Percentiles rank a stretch among this genome's conserved stretches.
Evolutionary conservation across 2,329 filamentous ascomycete genomes (phyloP).

Genomic region (Claviceps maximensis): DNA sequence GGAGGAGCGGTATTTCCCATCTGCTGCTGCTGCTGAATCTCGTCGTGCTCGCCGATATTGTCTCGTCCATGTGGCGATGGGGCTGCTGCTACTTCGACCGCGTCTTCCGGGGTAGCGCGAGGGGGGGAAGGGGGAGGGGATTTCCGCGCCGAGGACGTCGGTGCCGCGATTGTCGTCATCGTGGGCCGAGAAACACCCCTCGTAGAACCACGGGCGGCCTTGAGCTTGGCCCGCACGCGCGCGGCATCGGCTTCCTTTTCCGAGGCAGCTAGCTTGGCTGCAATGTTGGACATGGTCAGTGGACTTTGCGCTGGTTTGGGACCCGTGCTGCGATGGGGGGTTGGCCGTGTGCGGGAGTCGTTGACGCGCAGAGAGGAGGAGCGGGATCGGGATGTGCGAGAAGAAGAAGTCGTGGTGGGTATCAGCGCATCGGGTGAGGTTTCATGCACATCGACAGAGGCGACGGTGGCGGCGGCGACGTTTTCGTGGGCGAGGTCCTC

Average conservation of each 20-base stretch:
- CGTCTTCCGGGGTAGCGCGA: neutral
- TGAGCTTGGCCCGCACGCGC: constrained; percentile 48
- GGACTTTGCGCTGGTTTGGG: constrained; percentile 36
- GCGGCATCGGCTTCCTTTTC: constrained; percentile 52
- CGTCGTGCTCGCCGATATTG: neutral
- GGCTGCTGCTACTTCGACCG: neutral
- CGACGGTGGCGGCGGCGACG: neutral
- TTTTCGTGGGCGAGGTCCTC: neutral
- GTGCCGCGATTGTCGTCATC: constrained; percentile 4
- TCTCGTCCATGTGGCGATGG: neutral
- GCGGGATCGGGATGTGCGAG: neutral
- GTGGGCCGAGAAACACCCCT: constrained; percentile 18
- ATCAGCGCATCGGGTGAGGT: neutral
- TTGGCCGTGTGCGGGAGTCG: neutral
- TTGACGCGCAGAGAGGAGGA: neutral
- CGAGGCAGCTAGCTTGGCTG: constrained; percentile 49
- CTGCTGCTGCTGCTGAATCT: neutral
- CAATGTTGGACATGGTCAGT: constrained; percentile 47
- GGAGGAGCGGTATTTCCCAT: neutral
- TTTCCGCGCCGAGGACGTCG: neutral
- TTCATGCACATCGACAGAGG: neutral
- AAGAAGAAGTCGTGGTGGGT: neutral
- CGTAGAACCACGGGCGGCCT: constrained; percentile 32
- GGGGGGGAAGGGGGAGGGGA: neutral
- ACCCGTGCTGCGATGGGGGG: neutral